phyloP scores from a whole-genome alignment of 1,284 basidiomycete genomes.

The Rhodotorula sp. region DNA sequence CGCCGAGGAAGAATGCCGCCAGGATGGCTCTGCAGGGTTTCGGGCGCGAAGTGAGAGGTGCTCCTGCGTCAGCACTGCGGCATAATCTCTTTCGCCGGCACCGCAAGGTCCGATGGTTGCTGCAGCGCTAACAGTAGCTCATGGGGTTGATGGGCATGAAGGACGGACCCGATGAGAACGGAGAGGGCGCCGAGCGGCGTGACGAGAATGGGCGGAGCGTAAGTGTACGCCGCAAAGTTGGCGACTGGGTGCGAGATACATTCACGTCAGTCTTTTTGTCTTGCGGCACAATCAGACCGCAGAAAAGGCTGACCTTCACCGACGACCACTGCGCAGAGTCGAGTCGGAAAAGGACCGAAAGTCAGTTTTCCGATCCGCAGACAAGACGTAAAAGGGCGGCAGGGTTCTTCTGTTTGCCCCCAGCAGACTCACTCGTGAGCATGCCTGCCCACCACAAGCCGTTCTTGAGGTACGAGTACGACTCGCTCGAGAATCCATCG shows the following conservation, averaged over 20 bases:
- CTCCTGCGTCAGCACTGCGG: too few species aligned
- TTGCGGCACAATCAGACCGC: background rate
- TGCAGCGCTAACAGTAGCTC: too few species aligned
- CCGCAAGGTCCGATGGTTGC: too few species aligned
- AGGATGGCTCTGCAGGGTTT: conserved; percentile 68
- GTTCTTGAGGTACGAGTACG: conserved; percentile 77
- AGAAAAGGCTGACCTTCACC: conserved; percentile 68
- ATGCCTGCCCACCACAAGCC: conserved; percentile 99
- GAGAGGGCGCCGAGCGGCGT: conserved; percentile 93
- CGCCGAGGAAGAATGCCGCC: conserved; percentile 87
- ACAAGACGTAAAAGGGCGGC: too few species aligned
- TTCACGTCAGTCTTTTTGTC: background rate
- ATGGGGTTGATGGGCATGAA: too few species aligned
- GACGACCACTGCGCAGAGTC: conserved; percentile 65
- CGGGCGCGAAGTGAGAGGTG: conserved; percentile 7
- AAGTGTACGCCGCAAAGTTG: conserved; percentile 98
- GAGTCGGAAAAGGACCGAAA: background rate
- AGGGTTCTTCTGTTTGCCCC: background rate
- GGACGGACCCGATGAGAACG: conserved; percentile 87
- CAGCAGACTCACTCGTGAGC: conserved; percentile 69
- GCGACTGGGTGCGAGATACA: conserved; percentile 62
- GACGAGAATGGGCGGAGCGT: conserved; percentile 94
- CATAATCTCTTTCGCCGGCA: too few species aligned
- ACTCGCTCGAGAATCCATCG: conserved; percentile 67
- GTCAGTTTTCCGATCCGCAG: background rate